These are phyloP conservation scores for bread wheat (Triticum aestivum) DNA, from an alignment of 176 grass and related monocot species.

Conservation along the genomic window IWGSC_CS_RefSeq_v2.1 NC_057813.1:502795981-502796480, in stretches of 20 bases:
- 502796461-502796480: background rate
- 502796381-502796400: background rate
- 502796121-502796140: background rate
- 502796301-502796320: conserved; percentile 52
- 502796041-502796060: background rate
- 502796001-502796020: no score
- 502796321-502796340: conserved; percentile 43
- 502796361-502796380: background rate
- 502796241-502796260: background rate
- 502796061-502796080: background rate
- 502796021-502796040: no score
- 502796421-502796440: no score
- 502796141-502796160: background rate
- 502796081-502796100: background rate
- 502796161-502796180: background rate
- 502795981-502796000: background rate
- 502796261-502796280: background rate
- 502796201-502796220: conserved; percentile 64
- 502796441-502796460: background rate
- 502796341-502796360: background rate
- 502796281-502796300: conserved; percentile 1
- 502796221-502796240: conserved; percentile 53
- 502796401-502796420: background rate
- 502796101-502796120: no score
- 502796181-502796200: background rate